These are phyloP conservation scores for Aspergillus thermomutatus DNA, from an alignment of 2,329 filamentous ascomycete species.

Conservation along the genomic window DNA sequence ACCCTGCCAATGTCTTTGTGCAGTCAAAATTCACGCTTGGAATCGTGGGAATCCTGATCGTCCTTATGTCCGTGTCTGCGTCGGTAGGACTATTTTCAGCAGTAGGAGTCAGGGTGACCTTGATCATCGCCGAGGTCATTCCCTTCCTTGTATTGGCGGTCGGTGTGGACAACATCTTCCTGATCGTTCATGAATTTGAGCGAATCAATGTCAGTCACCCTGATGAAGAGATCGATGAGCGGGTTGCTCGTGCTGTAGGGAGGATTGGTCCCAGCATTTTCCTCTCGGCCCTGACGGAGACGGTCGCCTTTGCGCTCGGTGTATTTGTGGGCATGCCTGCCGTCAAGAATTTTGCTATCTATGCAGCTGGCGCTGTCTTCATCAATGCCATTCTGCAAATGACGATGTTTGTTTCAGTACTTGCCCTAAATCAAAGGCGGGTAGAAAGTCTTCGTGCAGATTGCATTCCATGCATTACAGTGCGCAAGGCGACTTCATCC, in stretches of 20 bases:
- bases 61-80: conserved; percentile 93
- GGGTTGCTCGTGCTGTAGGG: conserved; percentile 83
- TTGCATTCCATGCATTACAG: conserved; percentile 83
- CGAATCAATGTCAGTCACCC: conserved; percentile 89
- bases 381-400: conserved; percentile 97
- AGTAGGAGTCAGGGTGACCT: conserved; percentile 83
- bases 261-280: conserved; percentile 96
- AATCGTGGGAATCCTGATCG: conserved; percentile 90
- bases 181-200: conserved; percentile 98
- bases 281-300: conserved; percentile 92
- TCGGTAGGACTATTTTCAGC: conserved; percentile 95
- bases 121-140: conserved; percentile 98
- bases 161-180: conserved; percentile 97
- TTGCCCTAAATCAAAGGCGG: conserved; percentile 85
- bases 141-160: conserved; percentile 95
- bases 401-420: conserved; percentile 92
- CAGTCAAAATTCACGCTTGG: conserved; percentile 96
- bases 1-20: conserved; percentile 80
- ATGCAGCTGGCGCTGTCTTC: conserved; percentile 91
- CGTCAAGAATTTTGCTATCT: conserved; percentile 94
- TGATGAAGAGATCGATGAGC: conserved; percentile 80
- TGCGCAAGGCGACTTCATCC: conserved; percentile 69
- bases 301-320: conserved; percentile 85
- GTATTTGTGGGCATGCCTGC: conserved; percentile 97
- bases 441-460: conserved; percentile 87